Conservation (phyloP, 495 filamentous ascomycete genomes). For the Sabuloglossum arenarium region DNA sequence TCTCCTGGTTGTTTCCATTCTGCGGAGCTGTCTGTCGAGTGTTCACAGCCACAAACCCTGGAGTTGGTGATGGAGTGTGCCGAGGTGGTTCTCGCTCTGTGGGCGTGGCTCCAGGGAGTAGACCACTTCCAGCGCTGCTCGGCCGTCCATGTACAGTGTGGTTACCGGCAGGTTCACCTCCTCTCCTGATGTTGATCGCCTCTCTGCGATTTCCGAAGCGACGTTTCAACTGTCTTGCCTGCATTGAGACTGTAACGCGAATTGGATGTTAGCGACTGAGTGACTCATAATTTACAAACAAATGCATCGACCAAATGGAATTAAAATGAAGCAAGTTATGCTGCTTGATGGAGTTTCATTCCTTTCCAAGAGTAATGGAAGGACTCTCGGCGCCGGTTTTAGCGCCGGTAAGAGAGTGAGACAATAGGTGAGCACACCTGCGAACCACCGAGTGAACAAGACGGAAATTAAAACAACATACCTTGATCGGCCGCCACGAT, state of each 20-base stretch:
- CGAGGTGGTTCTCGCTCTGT: background rate
- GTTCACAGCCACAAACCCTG: background rate
- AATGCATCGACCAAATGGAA: background rate
- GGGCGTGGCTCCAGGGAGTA: background rate
- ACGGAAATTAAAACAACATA: no score
- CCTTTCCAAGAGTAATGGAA: no score
- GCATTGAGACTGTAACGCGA: slow-evolving; percentile 38
- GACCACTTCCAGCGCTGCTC: background rate
- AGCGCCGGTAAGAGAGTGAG: no score
- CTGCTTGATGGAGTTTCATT: background rate
- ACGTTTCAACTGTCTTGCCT: slow-evolving; percentile 66
- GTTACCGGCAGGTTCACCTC: slow-evolving; percentile 5
- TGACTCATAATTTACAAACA: background rate
- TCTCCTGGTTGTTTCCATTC: background rate
- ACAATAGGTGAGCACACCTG: slow-evolving; percentile 14
- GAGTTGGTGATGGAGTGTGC: slow-evolving; percentile 2
- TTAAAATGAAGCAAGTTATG: background rate
- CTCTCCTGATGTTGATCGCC: slow-evolving; percentile 38
- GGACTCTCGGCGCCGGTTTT: no score
- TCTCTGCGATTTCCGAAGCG: slow-evolving; percentile 53
- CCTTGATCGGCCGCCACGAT: slow-evolving; percentile 63
- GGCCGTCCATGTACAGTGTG: background rate
- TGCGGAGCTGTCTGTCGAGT: background rate
- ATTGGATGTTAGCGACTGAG: slow-evolving; percentile 8
- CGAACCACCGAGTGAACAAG: no score